phyloP scores from a whole-genome alignment of 2,329 filamentous ascomycete genomes.

The Monosporascus ibericus region DNA sequence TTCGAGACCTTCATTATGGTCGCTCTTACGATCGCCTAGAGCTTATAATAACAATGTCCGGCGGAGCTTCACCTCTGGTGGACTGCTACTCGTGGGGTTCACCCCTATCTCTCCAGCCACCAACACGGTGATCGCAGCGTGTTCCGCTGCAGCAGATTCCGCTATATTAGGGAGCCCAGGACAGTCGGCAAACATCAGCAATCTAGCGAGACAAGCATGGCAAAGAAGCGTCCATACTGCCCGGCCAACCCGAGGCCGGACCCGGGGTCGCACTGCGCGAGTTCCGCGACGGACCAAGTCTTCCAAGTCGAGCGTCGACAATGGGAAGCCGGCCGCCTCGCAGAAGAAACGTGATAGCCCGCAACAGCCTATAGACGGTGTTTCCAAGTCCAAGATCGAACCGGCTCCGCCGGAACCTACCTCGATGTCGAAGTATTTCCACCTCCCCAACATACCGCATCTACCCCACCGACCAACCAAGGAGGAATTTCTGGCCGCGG shows the following conservation, averaged over 20 bases:
- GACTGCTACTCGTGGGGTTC: conserved; percentile 45
- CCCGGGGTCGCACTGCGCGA: conserved; percentile 12
- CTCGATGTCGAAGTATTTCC: conserved; percentile 55
- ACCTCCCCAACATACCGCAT: conserved; percentile 48
- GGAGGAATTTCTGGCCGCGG: conserved; percentile 85
- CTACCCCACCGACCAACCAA: conserved; percentile 86
- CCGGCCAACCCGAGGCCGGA: conserved; percentile 3
- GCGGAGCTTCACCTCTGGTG: conserved; percentile 48
- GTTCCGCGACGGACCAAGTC: conserved; percentile 23
- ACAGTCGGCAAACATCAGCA: conserved; percentile 27
- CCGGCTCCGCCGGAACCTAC: conserved; percentile 33
- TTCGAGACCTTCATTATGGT: conserved; percentile 19
- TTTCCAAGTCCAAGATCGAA: conserved; percentile 17
- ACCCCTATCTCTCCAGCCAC: conserved; percentile 33
- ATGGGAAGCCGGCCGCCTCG: conserved; percentile 7
- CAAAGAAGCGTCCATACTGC: conserved; percentile 24
- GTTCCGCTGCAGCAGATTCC: conserved; percentile 33
- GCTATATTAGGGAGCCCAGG: conserved; percentile 18
- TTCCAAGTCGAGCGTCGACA: conserved; percentile 23
- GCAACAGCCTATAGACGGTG: conserved; percentile 4
- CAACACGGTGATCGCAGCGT: conserved; percentile 32
- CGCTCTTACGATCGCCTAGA: conserved; percentile 21
- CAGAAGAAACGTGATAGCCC: conserved; percentile 13
- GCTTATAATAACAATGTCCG: conserved; percentile 34
- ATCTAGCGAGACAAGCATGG: conserved; percentile 33